phyloP scores from a whole-genome alignment of 352 stramenopile species.

The Globisporangium camurandrum region DNA sequence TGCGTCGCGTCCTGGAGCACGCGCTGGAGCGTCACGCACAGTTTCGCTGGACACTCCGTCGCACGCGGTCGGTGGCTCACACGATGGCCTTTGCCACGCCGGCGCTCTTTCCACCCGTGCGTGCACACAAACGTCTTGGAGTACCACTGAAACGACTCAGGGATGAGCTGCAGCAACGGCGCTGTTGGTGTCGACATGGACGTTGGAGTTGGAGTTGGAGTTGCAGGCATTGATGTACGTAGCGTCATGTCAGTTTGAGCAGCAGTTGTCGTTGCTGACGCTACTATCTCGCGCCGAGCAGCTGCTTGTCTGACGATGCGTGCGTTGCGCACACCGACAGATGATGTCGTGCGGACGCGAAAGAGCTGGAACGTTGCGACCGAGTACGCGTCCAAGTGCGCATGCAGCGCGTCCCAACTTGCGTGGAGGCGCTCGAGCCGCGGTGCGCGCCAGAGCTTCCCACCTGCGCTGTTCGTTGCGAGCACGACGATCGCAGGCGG shows the following conservation, averaged over 20 bases:
- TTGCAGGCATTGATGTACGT: not conserved
- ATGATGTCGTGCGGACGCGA: slow-evolving; percentile 69
- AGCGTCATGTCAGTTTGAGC: not conserved
- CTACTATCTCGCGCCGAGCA: slow-evolving; percentile 14
- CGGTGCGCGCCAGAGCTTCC: slow-evolving; percentile 36
- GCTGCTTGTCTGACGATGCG: slow-evolving; percentile 44
- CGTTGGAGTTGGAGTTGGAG: not conserved
- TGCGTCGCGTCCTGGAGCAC: slow-evolving; percentile 15
- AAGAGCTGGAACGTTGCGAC: slow-evolving; percentile 59
- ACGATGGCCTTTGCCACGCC: slow-evolving; percentile 57
- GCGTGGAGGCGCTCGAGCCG: slow-evolving; percentile 37
- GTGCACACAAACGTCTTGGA: slow-evolving; percentile 79
- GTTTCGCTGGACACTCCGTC: slow-evolving; percentile 54
- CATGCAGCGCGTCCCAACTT: slow-evolving; percentile 51
- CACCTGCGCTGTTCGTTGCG: slow-evolving; percentile 19
- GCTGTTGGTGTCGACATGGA: not conserved
- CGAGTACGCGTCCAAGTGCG: slow-evolving; percentile 54
- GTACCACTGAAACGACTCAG: slow-evolving; percentile 60
- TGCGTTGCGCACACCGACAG: slow-evolving; percentile 48
- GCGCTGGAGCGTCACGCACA: slow-evolving; percentile 64
- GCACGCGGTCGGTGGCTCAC: slow-evolving; percentile 63
- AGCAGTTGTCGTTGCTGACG: slow-evolving; percentile 1
- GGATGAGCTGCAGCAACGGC: slow-evolving; percentile 25
- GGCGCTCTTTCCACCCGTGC: slow-evolving; percentile 67
- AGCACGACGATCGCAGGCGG: slow-evolving; percentile 12